Percentiles rank a stretch among this genome's conserved stretches.
Conservation (phyloP, 2,329 filamentous ascomycete species). For the Chaetothyriales sp. region DNA sequence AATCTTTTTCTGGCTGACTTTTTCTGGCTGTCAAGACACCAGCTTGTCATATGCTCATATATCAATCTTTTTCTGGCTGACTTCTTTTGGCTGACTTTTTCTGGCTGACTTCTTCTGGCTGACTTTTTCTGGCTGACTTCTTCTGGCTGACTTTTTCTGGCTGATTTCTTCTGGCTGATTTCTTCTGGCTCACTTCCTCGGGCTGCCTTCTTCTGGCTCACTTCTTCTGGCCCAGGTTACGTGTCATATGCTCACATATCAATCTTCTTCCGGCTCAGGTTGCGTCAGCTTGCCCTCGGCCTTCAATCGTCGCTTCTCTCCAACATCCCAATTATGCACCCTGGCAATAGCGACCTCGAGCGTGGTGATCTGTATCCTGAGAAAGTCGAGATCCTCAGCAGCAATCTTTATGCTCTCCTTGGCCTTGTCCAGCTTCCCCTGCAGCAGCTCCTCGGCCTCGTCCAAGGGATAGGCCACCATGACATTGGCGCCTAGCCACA, state of each 20-base stretch:
- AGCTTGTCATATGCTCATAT: neutral
- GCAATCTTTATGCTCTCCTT: constrained; percentile 72
- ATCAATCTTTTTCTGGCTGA: constrained; percentile 11
- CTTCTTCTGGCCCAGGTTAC: too few relatives aligned
- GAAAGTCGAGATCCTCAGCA: constrained; percentile 90
- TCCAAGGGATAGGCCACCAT: constrained; percentile 90
- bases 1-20: constrained; percentile 11
- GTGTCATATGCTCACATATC: too few relatives aligned
- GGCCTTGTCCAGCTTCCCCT: constrained; percentile 64
- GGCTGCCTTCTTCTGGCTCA: constrained; percentile 4
- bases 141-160: too few relatives aligned
- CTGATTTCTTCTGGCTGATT: too few relatives aligned
- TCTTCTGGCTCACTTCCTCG: too few relatives aligned
- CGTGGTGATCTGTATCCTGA: constrained; percentile 92
- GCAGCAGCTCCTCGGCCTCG: constrained; percentile 69
- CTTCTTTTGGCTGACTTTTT: too few relatives aligned
- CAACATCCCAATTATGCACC: constrained; percentile 99
- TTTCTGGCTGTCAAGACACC: neutral
- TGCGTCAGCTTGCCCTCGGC: constrained; percentile 37
- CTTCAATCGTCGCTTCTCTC: constrained; percentile 82
- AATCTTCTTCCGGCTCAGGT: constrained; percentile 7
- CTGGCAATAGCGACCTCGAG: constrained; percentile 92
- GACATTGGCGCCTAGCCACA: constrained; percentile 97
- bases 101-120: constrained; percentile 7
- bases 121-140: too few relatives aligned